Percentiles rank a stretch among this genome's conserved stretches.
Evolutionary conservation across 176 grass and related monocot species (phyloP).

Genomic region (Lolium rigidum): DNA sequence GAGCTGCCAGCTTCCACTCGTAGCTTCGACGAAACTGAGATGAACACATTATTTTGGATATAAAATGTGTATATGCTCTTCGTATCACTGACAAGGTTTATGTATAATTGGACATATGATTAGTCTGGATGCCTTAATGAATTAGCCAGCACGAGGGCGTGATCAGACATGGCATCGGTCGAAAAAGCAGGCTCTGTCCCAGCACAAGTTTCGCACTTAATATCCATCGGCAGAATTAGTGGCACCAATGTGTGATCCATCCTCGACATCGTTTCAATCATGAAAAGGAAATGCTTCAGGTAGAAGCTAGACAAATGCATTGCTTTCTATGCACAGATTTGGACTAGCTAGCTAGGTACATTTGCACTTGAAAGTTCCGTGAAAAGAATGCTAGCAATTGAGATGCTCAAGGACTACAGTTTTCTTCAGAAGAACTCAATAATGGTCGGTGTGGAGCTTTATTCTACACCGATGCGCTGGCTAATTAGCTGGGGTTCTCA

Average conservation of each 20-base stretch:
- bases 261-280: too few relatives aligned
- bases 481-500: conserved; percentile 9
- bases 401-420: not conserved
- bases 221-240: too few relatives aligned
- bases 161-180: not conserved
- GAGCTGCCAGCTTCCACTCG: not conserved
- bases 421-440: not conserved
- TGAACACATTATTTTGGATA: not conserved
- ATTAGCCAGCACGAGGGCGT: conserved; percentile 7
- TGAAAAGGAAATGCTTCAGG: too few relatives aligned
- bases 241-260: too few relatives aligned
- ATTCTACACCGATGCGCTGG: conserved; percentile 11
- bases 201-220: not conserved
- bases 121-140: not conserved
- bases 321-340: too few relatives aligned
- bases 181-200: not conserved
- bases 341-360: too few relatives aligned
- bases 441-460: conserved; percentile 28
- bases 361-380: too few relatives aligned
- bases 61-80: not conserved
- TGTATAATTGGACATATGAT: not conserved
- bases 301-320: not conserved
- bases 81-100: not conserved
- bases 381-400: not conserved
- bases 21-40: conserved; percentile 43